Evolutionary conservation across 225 moss, liverwort and hornwort species (phyloP), one percentile per base, ranked within the genome.

Genomic region (Rhytidiadelphus loreus): DNA sequence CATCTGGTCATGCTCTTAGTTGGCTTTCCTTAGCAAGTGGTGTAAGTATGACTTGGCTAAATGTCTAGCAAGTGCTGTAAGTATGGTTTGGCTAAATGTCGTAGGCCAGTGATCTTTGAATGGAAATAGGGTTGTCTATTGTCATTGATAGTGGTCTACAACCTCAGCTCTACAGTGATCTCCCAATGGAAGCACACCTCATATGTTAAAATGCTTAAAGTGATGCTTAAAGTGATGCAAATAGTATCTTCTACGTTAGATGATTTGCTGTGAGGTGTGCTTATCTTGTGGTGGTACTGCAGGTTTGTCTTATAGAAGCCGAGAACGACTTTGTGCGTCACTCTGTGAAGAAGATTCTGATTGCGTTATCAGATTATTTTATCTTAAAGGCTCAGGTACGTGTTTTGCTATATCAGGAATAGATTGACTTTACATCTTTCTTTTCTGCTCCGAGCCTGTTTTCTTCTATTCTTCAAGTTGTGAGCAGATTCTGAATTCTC

Each of bases 251-350:
- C 72, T 57, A 72, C 71, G 16, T 30, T 56, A 57, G 57, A 70
- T 29, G 26, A 30, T 70, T 84, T 84, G 48, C 64, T 73, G 30
- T 83, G 56, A 62, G 73, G 72, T 83, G 59, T 83, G 24, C 64
- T 61, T 21, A 82, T 62, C 37, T 82, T 79, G 63, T 87, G 88
- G 66, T 26, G 56, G 52, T 78, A 57, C 75, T 63, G 81, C 90
- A 93, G 93, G 93, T 92, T 74, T n/a, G 58, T 83, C 79, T 92
- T 60, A 75, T 89, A 63, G 89, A 74, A 74, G 80, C 89, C 57
- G 85, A 92, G 83, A 89, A 93, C 69, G 92, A 93, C 78, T 93
- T 90, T 92, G 89, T 92, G 87, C 92, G 93, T 15, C 93, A 93
- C 80, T 87, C 89, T 87, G 90, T 89, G 72, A 92, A 92, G 80